Evolutionary conservation across 2,329 filamentous ascomycete genomes (phyloP), one percentile per base, ranked within the genome.

Genomic region (Penicillium sp.): DNA sequence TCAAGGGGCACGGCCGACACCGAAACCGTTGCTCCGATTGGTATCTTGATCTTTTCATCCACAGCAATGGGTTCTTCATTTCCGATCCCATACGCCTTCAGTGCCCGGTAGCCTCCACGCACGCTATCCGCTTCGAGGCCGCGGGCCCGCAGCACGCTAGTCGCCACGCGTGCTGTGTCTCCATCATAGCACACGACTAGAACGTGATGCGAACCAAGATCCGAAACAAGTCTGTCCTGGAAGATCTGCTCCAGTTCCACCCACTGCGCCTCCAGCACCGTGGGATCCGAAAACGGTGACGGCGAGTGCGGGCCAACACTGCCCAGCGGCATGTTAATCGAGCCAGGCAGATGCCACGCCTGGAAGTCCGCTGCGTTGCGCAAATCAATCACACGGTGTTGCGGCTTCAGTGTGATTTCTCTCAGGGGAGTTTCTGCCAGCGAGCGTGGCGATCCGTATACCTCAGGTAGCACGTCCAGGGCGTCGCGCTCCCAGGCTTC

Each of bases 111-210:
- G 2, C 80, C 80, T 7, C 77, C 78, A 18, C 70, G 66, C 18
- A 82, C 58, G 56, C 76, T 80, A 34, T 77, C 74, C 1, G 78
- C 78, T 49, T 74, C 70, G 20, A 76, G 68, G 0, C 77, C 79
- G 55, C 78, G 80, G 0, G 78, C 79, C 4, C 80, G 71, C 41
- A 84, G 62, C 2, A 84, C 74, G 46, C 80, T 82, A 2, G 78
- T 78, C 2, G 80, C 81, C 4, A 84, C 74, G 0, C 82, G 73
- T 4, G 81, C 73, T 24, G 76, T 79, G 51, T 84, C 80, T 2
- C 82, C 82, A 40, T 81, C 70, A 45, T 83, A 83, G 61, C 81
- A 84, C 8, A 81, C 61, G 8, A 83, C 58, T 9, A 84, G 59
- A 10, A 80, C 61, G 5, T 71, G 70, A 48, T 70, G 72, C 3